phyloP scores from a whole-genome alignment of 495 filamentous ascomycete species.

The Antarctomyces pellizariae region DNA sequence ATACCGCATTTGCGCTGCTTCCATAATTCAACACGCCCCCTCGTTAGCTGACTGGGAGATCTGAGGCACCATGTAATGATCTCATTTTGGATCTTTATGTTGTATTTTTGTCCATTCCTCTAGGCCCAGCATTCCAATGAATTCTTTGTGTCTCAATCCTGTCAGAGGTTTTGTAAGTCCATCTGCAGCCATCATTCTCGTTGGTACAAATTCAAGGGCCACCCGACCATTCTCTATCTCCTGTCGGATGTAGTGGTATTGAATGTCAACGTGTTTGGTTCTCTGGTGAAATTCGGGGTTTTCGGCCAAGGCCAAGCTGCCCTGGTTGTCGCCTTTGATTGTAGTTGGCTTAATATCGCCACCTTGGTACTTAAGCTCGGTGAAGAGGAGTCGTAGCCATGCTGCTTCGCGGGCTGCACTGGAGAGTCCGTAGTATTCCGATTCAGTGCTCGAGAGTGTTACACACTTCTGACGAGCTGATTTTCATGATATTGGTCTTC shows the following conservation, averaged over 20 bases:
- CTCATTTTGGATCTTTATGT: too few species aligned
- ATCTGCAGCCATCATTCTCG: constrained; percentile 3
- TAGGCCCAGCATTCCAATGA: too few species aligned
- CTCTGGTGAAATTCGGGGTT: constrained; percentile 5
- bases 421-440: background rate
- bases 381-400: background rate
- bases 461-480: constrained; percentile 1
- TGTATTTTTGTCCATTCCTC: too few species aligned
- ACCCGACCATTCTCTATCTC: constrained; percentile 5
- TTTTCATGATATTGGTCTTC: constrained; percentile 3
- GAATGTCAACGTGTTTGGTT: constrained; percentile 6
- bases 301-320: constrained; percentile 4
- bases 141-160: too few species aligned
- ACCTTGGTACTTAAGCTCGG: background rate
- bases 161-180: constrained; percentile 5
- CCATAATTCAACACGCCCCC: too few species aligned
- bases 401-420: background rate
- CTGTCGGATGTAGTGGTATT: constrained; percentile 8
- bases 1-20: too few species aligned
- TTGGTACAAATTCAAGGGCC: constrained; percentile 6
- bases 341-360: background rate
- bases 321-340: constrained; percentile 2
- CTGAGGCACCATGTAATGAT: too few species aligned
- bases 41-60: too few species aligned
- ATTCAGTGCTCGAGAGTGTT: background rate